Percentiles rank a stretch among this genome's conserved stretches.
phyloP scores from a whole-genome alignment of 768 basidiomycete genomes.

The Kwoniella sp. region DNA sequence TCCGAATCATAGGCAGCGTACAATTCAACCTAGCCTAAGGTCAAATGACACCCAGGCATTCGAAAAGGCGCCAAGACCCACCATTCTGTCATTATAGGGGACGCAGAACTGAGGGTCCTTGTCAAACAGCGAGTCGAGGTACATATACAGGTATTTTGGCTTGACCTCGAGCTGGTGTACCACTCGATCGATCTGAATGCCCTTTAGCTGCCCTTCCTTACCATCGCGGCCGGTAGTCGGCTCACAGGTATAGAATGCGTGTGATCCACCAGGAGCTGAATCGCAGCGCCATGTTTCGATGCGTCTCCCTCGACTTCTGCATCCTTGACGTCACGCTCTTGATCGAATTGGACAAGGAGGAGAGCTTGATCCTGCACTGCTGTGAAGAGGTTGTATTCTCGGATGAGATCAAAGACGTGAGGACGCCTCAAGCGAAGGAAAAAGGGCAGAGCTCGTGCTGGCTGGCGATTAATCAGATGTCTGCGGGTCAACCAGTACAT shows the following conservation, averaged over 20 bases:
- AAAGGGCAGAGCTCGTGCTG: constrained; percentile 87
- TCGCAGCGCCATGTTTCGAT: constrained; percentile 64
- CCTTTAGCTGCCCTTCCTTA: constrained; percentile 2
- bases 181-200: constrained; percentile 73
- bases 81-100: constrained; percentile 80
- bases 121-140: constrained; percentile 82
- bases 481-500: constrained; percentile 51
- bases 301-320: constrained; percentile 21
- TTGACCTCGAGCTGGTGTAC: constrained; percentile 75
- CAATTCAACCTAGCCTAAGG: constrained; percentile 63
- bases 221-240: constrained; percentile 9
- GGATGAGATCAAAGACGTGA: constrained; percentile 89
- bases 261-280: constrained; percentile 82
- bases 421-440: constrained; percentile 78
- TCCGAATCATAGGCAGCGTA: constrained; percentile 81
- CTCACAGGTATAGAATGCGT: constrained; percentile 91
- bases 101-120: constrained; percentile 76
- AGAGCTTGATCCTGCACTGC: constrained; percentile 91
- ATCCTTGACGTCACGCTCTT: constrained; percentile 55
- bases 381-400: constrained; percentile 88
- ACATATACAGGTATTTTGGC: constrained; percentile 81
- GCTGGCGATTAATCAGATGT: constrained; percentile 81
- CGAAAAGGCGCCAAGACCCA: constrained; percentile 40
- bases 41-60: background rate
- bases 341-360: constrained; percentile 88